These are phyloP conservation scores for Penicillium rolfsii DNA, from an alignment of 2,329 filamentous ascomycete species.

Conservation along the genomic window DNA sequence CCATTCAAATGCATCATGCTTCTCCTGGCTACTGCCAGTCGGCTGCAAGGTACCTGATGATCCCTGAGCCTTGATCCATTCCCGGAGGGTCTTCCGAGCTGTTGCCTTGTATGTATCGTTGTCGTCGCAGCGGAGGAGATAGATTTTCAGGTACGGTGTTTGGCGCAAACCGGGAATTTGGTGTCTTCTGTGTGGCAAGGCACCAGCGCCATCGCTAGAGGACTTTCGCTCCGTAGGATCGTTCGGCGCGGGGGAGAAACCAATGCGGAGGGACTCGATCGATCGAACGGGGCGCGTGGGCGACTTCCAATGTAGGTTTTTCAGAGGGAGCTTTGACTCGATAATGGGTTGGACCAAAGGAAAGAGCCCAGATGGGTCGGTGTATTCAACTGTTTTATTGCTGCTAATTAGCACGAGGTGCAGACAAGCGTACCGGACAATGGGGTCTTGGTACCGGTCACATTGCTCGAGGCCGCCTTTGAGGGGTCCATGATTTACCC, in stretches of 20 bases:
- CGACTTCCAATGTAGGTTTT: constrained; percentile 96
- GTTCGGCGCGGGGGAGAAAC: constrained; percentile 70
- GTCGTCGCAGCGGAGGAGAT: constrained; percentile 89
- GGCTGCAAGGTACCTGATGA: constrained; percentile 46
- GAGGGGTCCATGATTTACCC: constrained; percentile 47
- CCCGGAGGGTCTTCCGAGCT: constrained; percentile 75
- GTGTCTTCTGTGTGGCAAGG: constrained; percentile 67
- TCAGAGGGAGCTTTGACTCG: constrained; percentile 76
- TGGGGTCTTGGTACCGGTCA: constrained; percentile 61
- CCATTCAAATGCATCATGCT: constrained; percentile 97
- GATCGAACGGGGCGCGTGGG: constrained; percentile 87
- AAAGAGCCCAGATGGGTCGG: constrained; percentile 88
- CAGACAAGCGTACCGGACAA: constrained; percentile 1
- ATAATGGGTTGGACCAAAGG: constrained; percentile 78
- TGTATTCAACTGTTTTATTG: constrained; percentile 77
- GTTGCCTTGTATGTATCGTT: constrained; percentile 88
- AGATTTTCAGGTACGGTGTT: constrained; percentile 91
- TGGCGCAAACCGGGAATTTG: constrained; percentile 92
- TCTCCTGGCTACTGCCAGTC: constrained; percentile 71
- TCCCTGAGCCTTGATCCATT: constrained; percentile 85
- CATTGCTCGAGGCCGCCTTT: constrained; percentile 68
- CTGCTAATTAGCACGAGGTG: constrained; percentile 24
- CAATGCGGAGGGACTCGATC: constrained; percentile 89
- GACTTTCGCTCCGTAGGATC: constrained; percentile 39
- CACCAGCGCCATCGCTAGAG: constrained; percentile 42